Evolutionary conservation across 2,329 filamentous ascomycete species (phyloP).

Genomic region (Penicillium sp.): DNA sequence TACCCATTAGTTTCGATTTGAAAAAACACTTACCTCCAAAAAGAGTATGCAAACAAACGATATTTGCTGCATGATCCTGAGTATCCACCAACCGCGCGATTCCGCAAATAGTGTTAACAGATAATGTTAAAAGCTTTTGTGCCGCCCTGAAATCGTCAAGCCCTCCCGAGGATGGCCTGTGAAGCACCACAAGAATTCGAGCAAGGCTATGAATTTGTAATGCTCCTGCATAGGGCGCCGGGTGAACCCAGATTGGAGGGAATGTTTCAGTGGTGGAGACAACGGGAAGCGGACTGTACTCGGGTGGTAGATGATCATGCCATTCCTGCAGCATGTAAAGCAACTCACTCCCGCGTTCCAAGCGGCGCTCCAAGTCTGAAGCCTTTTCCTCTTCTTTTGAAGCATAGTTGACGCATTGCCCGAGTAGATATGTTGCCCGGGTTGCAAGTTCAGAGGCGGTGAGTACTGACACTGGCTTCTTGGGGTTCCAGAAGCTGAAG

Average conservation of each 20-base stretch:
- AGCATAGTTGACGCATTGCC: constrained; percentile 60
- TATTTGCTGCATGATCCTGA: constrained; percentile 20
- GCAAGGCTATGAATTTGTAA: constrained; percentile 57
- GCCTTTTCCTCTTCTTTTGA: constrained; percentile 52
- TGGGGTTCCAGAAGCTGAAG: constrained; percentile 61
- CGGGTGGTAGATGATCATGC: constrained; percentile 44
- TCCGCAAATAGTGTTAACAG: constrained; percentile 29
- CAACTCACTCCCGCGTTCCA: constrained; percentile 49
- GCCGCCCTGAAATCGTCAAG: constrained; percentile 47
- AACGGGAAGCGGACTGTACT: constrained; percentile 45
- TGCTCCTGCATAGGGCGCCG: constrained; percentile 49
- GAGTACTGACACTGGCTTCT: constrained; percentile 50
- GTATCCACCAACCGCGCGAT: constrained; percentile 24
- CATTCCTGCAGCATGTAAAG: constrained; percentile 54
- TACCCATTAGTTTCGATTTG: neutral
- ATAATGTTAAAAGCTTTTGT: constrained; percentile 22
- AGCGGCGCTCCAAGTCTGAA: constrained; percentile 44
- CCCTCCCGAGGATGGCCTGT: constrained; percentile 53
- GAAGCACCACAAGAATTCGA: constrained; percentile 54
- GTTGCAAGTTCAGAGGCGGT: constrained; percentile 57
- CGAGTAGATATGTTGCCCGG: constrained; percentile 56
- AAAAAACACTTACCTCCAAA: constrained; percentile 22
- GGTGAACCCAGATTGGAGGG: constrained; percentile 55
- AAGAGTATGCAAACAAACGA: constrained; percentile 27
- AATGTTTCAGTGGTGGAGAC: constrained; percentile 36